Evolutionary conservation across 75 land plant species (phyloP).

Genomic region (Cupressus sempervirens): DNA sequence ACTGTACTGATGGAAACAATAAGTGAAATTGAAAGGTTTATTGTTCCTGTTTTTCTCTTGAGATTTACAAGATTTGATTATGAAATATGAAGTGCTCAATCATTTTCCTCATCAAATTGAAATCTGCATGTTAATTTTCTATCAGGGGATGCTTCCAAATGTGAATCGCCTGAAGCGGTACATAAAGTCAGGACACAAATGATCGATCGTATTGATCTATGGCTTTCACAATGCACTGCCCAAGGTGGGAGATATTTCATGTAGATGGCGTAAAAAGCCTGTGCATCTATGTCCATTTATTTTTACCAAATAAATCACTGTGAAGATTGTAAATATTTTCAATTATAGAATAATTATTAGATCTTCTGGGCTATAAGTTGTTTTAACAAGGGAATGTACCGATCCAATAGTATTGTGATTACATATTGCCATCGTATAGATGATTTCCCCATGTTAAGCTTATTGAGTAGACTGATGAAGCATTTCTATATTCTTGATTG

Average conservation of each 20-base stretch:
- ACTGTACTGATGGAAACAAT: background rate
- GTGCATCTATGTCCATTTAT: background rate
- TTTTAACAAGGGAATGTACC: background rate
- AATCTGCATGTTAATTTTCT: background rate
- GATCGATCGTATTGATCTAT: slow-evolving; percentile 53
- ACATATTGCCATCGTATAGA: background rate
- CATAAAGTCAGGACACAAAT: slow-evolving; percentile 70
- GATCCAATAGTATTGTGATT: background rate
- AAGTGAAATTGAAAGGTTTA: background rate
- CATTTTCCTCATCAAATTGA: background rate
- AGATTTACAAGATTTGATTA: background rate
- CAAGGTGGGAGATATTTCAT: slow-evolving; percentile 20
- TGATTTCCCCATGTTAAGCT: background rate
- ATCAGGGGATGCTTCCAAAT: slow-evolving; percentile 80
- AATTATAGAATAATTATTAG: background rate
- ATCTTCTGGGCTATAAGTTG: background rate
- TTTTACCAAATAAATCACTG: background rate
- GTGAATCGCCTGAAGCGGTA: slow-evolving; percentile 84
- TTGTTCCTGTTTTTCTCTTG: background rate
- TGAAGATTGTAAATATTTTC: background rate
- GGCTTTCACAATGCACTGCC: slow-evolving; percentile 66
- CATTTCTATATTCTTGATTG: background rate
- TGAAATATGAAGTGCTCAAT: background rate
- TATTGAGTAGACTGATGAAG: background rate
- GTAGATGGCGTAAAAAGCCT: background rate